Evolutionary conservation across 108 stramenopile species (phyloP), one percentile per base, ranked within the genome.

Genomic region (Nitzschia putrida): DNA sequence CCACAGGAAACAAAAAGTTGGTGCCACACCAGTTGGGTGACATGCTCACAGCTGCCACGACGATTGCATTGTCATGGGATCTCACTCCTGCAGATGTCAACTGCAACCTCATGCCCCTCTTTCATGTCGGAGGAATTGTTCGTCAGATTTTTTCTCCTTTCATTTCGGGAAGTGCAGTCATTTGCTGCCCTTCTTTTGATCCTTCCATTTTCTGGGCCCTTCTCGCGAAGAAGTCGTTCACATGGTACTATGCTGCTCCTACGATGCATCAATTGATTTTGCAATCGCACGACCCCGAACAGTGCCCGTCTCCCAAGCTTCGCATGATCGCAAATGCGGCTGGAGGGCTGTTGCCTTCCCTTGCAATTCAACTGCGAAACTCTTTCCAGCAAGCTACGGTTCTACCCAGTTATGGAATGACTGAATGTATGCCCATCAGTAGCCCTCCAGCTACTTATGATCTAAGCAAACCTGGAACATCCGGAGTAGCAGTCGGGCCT

Each of bases 51-150:
- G 85, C 82, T 0, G 73, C 80, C 0, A 78, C 71, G 2, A 56
- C 24, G 23, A 85, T 90, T 56, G 58, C 65, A 21, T n/a, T 76
- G 13, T 64, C 64, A 12, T 87, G 85, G 84, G 47, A 83, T 23
- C 57, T 87, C 7, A 41, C 57, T 6, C 75, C 83, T 0, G 2
- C 4, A 0, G 86, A 88, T 71, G 74, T 87, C 63, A 83, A 79
- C 25, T 66, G 77, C 67, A 90, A 90, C 68, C 57, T 87, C 26
- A 90, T 90, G 89, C 89, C 89, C 6, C 58, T 88, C 24, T 88
- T 84, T 47, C 89, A 90, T 56, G 77, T 86, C 3, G 76, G 76
- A n/a, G 76, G 70, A 20, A 77, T 77, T 66, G 45, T 77, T 16
- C 63, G 76, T 24, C 78, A 86, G 52, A 68, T 86, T 18, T 78